A percentile compares a stretch with the other conserved stretches of the same genome.
phyloP scores from a whole-genome alignment of 1,139 yeast species.

The Saccharomyces hybrid region DNA sequence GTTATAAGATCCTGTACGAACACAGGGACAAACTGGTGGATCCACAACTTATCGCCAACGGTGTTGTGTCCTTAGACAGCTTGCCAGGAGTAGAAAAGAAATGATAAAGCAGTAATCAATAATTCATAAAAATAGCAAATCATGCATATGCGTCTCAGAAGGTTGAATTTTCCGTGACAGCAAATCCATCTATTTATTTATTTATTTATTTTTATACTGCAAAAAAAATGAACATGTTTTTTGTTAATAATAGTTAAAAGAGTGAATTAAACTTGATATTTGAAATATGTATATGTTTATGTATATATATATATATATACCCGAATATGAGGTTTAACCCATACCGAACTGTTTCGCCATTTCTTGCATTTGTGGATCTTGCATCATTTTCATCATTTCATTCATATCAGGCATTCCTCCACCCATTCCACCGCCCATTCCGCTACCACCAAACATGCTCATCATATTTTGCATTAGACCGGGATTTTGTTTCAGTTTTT shows the following conservation, averaged over 20 bases:
- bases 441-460: slow-evolving; percentile 45
- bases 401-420: slow-evolving; percentile 41
- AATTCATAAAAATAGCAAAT: neutral
- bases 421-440: slow-evolving; percentile 41
- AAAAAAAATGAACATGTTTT: neutral
- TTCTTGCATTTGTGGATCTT: slow-evolving; percentile 67
- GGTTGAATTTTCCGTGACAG: neutral
- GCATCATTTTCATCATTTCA: slow-evolving; percentile 53
- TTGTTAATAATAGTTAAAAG: neutral
- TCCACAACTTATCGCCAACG: slow-evolving; percentile 69
- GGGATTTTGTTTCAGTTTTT: slow-evolving; percentile 58
- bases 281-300: neutral
- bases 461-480: slow-evolving; percentile 54
- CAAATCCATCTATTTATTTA: neutral
- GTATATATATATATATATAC: neutral
- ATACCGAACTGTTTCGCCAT: slow-evolving; percentile 66
- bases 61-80: slow-evolving; percentile 55
- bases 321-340: slow-evolving; percentile 11
- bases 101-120: slow-evolving; percentile 15
- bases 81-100: slow-evolving; percentile 43
- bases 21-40: slow-evolving; percentile 67
- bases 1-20: slow-evolving; percentile 75
- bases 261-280: neutral
- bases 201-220: neutral
- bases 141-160: neutral